A percentile compares a stretch with the other conserved stretches of the same genome.
These are phyloP conservation scores for Mariannaea elegans DNA, from an alignment of 2,329 filamentous ascomycete species.

Conservation along the genomic window DNA sequence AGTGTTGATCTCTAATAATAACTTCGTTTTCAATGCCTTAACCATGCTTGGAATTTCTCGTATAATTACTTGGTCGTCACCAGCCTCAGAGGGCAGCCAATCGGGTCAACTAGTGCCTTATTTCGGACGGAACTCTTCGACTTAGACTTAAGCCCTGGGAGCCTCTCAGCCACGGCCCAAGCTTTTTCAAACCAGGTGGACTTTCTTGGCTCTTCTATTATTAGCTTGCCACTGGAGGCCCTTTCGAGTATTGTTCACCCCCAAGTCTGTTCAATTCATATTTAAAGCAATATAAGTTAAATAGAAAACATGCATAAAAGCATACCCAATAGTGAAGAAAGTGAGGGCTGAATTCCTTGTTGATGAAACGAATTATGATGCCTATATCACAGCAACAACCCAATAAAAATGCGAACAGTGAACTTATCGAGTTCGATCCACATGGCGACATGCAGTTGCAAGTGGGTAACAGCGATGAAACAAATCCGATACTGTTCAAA, in stretches of 20 bases:
- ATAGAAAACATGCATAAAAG: background rate
- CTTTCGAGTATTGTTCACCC: background rate
- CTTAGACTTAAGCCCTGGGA: background rate
- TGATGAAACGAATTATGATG: background rate
- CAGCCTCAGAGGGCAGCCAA: background rate
- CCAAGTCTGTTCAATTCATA: constrained; percentile 1
- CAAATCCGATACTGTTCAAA: constrained; percentile 21
- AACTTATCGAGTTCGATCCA: constrained; percentile 20
- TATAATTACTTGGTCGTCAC: background rate
- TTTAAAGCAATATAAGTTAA: background rate
- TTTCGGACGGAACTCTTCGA: background rate
- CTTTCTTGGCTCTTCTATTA: constrained; percentile 14
- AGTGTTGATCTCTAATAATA: background rate
- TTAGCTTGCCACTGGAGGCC: constrained; percentile 4
- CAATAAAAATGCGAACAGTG: constrained; percentile 7
- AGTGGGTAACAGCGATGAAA: constrained; percentile 4
- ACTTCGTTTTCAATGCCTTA: background rate
- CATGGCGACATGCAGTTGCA: constrained; percentile 24
- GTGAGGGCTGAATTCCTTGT: background rate
- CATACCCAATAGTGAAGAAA: background rate
- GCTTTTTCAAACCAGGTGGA: background rate
- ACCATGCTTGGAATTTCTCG: background rate
- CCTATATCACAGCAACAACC: background rate
- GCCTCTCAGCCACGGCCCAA: background rate
- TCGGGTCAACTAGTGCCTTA: background rate